Conservation (phyloP, 2,329 filamentous ascomycete genomes). For the Decorospora gaudefroyi region DNA sequence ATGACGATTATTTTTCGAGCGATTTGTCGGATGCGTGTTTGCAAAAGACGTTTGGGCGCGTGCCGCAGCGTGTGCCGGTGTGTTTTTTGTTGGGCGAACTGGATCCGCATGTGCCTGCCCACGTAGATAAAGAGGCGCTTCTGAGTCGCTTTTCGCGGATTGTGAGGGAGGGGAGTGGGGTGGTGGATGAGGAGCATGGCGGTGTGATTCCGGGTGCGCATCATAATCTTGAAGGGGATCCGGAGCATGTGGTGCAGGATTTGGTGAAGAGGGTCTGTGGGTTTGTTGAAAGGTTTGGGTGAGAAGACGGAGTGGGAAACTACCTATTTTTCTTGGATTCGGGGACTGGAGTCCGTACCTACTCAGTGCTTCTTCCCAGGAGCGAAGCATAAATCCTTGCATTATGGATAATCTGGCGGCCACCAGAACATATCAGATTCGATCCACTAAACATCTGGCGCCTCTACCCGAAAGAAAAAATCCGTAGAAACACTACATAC, state of each 20-base stretch:
- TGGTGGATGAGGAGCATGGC: constrained; percentile 55
- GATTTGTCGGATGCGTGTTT: constrained; percentile 68
- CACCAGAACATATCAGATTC: too few relatives aligned
- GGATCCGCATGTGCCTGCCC: constrained; percentile 67
- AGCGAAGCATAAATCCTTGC: too few relatives aligned
- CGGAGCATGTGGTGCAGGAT: constrained; percentile 54
- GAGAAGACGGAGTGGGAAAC: constrained; percentile 1
- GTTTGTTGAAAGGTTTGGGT: constrained; percentile 51
- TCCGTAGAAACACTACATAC: too few relatives aligned
- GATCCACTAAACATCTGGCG: too few relatives aligned
- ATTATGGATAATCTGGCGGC: too few relatives aligned
- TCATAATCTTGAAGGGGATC: constrained; percentile 57
- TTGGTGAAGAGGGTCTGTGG: constrained; percentile 57
- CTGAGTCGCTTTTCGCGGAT: constrained; percentile 61
- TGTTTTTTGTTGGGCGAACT: constrained; percentile 67
- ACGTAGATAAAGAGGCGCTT: constrained; percentile 62
- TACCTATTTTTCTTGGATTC: neutral
- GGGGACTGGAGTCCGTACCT: neutral
- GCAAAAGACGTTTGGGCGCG: constrained; percentile 65
- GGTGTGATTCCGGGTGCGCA: constrained; percentile 56
- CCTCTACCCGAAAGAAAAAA: too few relatives aligned
- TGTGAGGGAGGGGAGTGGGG: constrained; percentile 51
- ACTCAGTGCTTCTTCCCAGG: too few relatives aligned
- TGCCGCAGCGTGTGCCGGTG: constrained; percentile 59
- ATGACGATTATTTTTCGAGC: constrained; percentile 88